Percentiles rank a stretch among this genome's conserved stretches.
Evolutionary conservation across 2,329 filamentous ascomycete genomes (phyloP).

Genomic region (Chaetomium strumarium): DNA sequence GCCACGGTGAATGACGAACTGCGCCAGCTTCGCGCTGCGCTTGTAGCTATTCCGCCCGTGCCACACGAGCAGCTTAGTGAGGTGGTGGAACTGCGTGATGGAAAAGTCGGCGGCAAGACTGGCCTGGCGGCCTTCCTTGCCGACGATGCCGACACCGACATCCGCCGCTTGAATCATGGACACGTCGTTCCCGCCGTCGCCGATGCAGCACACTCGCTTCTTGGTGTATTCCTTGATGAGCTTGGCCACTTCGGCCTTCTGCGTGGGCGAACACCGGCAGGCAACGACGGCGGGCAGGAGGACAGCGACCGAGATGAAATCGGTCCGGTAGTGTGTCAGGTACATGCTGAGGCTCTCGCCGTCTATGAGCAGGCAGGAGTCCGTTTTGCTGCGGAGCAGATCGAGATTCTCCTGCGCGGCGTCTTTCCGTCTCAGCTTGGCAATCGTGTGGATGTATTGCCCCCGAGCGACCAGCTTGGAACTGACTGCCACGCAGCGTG

Average conservation of each 20-base stretch:
- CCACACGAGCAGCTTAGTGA: conserved; percentile 98
- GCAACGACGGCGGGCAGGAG: conserved; percentile 87
- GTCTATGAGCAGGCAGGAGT: conserved; percentile 85
- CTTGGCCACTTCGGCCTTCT: conserved; percentile 89
- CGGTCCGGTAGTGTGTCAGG: conserved; percentile 71
- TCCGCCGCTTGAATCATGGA: conserved; percentile 99
- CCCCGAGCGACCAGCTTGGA: conserved; percentile 89
- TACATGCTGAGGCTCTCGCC: conserved; percentile 84
- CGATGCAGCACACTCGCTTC: conserved; percentile 95
- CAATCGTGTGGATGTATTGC: conserved; percentile 92
- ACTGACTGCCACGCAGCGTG: conserved; percentile 89
- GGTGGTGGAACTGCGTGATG: conserved; percentile 88
- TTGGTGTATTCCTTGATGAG: conserved; percentile 88
- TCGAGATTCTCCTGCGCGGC: conserved; percentile 83
- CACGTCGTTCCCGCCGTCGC: conserved; percentile 96
- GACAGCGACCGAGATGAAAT: conserved; percentile 86
- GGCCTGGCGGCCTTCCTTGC: conserved; percentile 93
- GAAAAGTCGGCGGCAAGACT: conserved; percentile 94
- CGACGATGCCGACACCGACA: conserved; percentile 94
- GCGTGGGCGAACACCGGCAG: conserved; percentile 92
- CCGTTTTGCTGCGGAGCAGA: conserved; percentile 80
- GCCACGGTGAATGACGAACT: conserved; percentile 97
- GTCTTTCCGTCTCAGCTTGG: conserved; percentile 77
- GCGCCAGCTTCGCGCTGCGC: conserved; percentile 86
- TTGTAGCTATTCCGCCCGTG: conserved; percentile 98